Evolutionary conservation across 345 rosid genomes (phyloP).

Genomic region (Eucalyptus virginea): DNA sequence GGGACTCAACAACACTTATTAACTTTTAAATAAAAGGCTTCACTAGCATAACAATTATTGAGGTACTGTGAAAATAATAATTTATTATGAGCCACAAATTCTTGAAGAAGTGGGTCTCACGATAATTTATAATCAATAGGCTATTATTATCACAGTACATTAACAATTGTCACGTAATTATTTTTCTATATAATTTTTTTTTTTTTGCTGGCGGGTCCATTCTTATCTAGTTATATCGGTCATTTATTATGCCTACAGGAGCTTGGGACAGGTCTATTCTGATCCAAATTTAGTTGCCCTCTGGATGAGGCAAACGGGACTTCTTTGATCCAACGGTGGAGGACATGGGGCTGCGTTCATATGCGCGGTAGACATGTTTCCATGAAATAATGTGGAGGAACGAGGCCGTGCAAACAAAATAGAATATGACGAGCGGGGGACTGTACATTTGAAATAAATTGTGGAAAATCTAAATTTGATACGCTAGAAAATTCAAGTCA

Average conservation of each 20-base stretch:
- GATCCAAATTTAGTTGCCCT: background rate
- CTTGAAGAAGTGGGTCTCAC: rapidly evolving
- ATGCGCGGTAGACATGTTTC: background rate
- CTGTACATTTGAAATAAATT: background rate
- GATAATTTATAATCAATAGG: too few species aligned
- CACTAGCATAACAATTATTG: too few species aligned
- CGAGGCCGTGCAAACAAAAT: background rate
- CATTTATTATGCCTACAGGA: background rate
- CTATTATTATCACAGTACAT: rapidly evolving
- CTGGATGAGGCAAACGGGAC: background rate
- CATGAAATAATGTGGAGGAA: background rate
- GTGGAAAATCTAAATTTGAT: background rate
- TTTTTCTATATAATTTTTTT: background rate
- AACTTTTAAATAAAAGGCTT: too few species aligned
- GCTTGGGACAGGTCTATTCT: background rate
- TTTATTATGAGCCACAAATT: rapidly evolving
- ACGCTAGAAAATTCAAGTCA: background rate
- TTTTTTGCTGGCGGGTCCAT: background rate
- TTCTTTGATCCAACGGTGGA: background rate
- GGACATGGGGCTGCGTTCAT: background rate
- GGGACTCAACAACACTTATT: background rate
- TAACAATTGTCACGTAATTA: too few species aligned
- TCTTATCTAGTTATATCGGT: background rate
- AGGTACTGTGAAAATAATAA: too few species aligned
- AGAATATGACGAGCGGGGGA: background rate